Conservation (phyloP, 2,329 filamentous ascomycete genomes). For the Setomelanomma holmii region DNA sequence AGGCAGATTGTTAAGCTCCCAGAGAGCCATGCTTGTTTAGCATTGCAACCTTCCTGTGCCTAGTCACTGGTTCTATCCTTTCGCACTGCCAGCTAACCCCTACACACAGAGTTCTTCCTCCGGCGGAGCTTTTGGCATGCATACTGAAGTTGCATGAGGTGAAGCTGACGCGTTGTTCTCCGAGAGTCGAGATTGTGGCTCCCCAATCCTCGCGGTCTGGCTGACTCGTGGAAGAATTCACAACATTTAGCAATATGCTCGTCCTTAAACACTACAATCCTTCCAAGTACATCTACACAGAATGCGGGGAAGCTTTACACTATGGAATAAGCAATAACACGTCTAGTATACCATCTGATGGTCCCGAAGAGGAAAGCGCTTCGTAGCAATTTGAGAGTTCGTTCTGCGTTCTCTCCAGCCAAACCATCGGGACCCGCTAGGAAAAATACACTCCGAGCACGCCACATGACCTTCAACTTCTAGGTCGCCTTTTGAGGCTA, state of each 20-base stretch:
- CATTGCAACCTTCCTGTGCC: too few species aligned
- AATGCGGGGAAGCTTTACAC: not conserved
- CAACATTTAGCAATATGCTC: not conserved
- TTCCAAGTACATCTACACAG: not conserved
- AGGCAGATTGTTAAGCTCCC: constrained; percentile 6
- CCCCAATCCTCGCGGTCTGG: not conserved
- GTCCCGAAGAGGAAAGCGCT: not conserved
- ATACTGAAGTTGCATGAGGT: not conserved
- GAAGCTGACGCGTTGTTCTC: not conserved
- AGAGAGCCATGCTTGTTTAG: not conserved
- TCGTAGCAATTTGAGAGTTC: not conserved
- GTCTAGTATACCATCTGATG: not conserved
- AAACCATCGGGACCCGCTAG: not conserved
- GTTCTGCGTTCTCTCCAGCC: not conserved
- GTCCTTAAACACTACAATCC: not conserved
- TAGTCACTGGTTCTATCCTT: not conserved
- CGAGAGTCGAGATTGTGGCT: not conserved
- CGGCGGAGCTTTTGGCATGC: not conserved
- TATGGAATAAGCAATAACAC: not conserved
- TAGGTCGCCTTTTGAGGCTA: constrained; percentile 6
- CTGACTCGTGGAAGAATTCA: not conserved
- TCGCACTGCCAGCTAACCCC: not conserved
- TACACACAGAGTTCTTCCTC: not conserved
- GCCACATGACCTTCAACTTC: constrained; percentile 14
- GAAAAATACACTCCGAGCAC: not conserved